Conservation (phyloP, 2,329 filamentous ascomycete genomes). For the Aspergillus fijiensis region DNA sequence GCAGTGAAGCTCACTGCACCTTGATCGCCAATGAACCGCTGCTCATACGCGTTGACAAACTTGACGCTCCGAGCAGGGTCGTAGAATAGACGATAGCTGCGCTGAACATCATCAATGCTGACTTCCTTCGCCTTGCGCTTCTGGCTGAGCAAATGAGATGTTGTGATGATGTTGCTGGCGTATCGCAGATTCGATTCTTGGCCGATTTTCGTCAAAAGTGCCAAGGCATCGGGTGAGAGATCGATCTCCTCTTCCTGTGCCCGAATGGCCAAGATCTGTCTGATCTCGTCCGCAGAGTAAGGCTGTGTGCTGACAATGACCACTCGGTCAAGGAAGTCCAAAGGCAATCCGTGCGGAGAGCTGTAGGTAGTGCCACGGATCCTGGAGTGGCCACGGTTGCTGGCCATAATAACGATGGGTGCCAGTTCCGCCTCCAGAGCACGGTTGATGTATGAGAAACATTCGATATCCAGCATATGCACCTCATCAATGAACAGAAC, state of each 20-base stretch:
- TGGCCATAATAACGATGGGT: constrained; percentile 98
- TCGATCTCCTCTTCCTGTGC: constrained; percentile 97
- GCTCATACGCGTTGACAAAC: constrained; percentile 87
- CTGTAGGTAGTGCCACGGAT: constrained; percentile 93
- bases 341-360: constrained; percentile 87
- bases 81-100: constrained; percentile 92
- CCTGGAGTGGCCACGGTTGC: constrained; percentile 86
- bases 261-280: constrained; percentile 87
- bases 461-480: constrained; percentile 99
- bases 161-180: constrained; percentile 96
- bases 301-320: constrained; percentile 93
- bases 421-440: constrained; percentile 92
- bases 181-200: constrained; percentile 89
- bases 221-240: constrained; percentile 81
- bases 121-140: constrained; percentile 87
- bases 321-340: constrained; percentile 94
- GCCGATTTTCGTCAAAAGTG: constrained; percentile 92
- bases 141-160: constrained; percentile 79
- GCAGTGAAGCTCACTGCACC: constrained; percentile 72
- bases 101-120: constrained; percentile 81
- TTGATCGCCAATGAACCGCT: constrained; percentile 84
- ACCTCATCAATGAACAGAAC: constrained; percentile 99
- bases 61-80: constrained; percentile 84
- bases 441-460: constrained; percentile 97
- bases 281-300: constrained; percentile 80